These are phyloP conservation scores for Gonapodya prolifera DNA, from an alignment of 192 early-diverging fungal species.

Conservation along the genomic window DNA sequence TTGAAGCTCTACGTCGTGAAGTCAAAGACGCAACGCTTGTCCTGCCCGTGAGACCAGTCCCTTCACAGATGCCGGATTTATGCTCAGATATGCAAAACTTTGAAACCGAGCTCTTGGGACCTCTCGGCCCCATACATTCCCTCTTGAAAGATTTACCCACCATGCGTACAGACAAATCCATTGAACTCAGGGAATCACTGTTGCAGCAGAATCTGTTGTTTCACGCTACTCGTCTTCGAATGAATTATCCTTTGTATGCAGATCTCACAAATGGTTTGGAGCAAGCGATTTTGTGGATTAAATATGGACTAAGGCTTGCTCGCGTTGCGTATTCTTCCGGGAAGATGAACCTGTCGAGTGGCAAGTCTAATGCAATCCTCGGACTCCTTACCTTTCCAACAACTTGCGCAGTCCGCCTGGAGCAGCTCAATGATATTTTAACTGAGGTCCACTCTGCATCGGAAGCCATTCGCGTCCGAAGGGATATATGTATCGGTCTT, in stretches of 20 bases:
- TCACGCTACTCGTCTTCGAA: slow-evolving; percentile 44
- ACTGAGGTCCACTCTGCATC: neutral
- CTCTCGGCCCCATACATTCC: slow-evolving; percentile 14
- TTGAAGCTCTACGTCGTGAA: neutral
- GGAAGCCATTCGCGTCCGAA: neutral
- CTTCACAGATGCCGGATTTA: slow-evolving; percentile 50
- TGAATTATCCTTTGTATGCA: slow-evolving; percentile 57
- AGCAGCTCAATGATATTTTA: slow-evolving; percentile 9
- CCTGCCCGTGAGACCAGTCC: slow-evolving; percentile 50
- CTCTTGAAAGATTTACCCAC: slow-evolving; percentile 20
- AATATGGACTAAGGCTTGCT: slow-evolving; percentile 52
- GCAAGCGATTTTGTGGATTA: slow-evolving; percentile 57
- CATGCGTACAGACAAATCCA: slow-evolving; percentile 11
- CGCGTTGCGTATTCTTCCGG: neutral
- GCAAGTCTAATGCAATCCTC: neutral
- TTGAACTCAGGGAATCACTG: slow-evolving; percentile 40
- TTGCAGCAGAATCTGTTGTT: slow-evolving; percentile 57
- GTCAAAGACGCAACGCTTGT: slow-evolving; percentile 12
- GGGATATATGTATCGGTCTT: neutral
- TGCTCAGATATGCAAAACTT: slow-evolving; percentile 47
- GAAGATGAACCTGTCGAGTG: neutral
- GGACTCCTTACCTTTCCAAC: slow-evolving; percentile 5
- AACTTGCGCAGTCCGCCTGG: slow-evolving; percentile 10
- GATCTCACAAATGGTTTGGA: slow-evolving; percentile 62
- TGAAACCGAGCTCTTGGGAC: slow-evolving; percentile 34